Base-by-base conservation (phyloP, 1,139 yeast genomes). In the Ashbya aceris region DNA sequence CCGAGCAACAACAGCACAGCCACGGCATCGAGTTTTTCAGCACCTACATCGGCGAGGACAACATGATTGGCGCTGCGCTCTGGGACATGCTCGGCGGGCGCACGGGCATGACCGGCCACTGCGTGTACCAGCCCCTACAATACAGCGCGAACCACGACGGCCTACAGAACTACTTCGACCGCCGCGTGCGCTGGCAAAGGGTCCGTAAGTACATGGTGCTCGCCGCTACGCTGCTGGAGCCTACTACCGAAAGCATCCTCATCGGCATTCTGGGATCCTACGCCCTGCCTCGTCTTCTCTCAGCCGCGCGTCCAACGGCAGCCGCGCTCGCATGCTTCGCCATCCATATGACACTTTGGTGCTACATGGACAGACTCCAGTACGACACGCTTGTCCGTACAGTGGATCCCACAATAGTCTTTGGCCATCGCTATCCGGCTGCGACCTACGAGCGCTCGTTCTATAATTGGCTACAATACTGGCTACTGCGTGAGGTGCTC, bases 181-280 rank as follows among this genome's bases (percentile, higher is more conserved):
- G 96, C 44, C 67, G 96, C 40, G 77, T 82, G 27, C 68, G 96
- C 41, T 86, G 96, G 96, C 65, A 86, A 12, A 69, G 96, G 38
- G 95, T 86, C n/a, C 68, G 96, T 27, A 82, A 83, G 55, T 85
- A 83, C 59, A 85, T 86, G 95, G 96, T 86, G 2, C 65, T 80
- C 28, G 78, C 78, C 30, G 96, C 96, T 1, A 86, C 96, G 0
- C 61, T 86, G 41, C 67, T 84, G 26, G 96, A 86, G 56, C 96
- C 96, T 7, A 75, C 91, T 6, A 86, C 96, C 0, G 96, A 86
- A 59, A 74, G 83, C 39, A 52, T 86, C 2, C 62, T 85, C 1
- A 73, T 80, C 52, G 93, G 93, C 0, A 34, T 74, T 0, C 74
- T 72, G 60, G 95, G 95, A 7, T 68, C 82, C 1, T 75, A 70